Base-by-base conservation (phyloP, 352 stramenopile genomes). In the Globisporangium lucens region DNA sequence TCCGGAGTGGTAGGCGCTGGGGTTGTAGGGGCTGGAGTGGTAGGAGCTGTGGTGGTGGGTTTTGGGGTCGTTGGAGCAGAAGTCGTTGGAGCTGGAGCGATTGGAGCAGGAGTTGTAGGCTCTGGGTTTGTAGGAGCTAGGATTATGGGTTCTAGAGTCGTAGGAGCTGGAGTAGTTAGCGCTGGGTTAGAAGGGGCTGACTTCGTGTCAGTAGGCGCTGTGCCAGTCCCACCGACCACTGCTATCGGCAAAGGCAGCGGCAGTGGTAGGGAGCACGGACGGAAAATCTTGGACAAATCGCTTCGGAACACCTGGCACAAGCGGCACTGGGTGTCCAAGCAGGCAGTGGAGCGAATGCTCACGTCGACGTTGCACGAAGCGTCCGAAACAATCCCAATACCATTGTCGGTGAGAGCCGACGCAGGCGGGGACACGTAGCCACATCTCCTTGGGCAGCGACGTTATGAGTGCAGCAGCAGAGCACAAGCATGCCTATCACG, bases 281-380 rank as follows among this genome's bases (percentile, higher is more conserved):
- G 33, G 46, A 27, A 51, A 1, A n/a, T 24, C 47, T 60, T 36
- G 4, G 47, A 66, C 29, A 66, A 47, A 15, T 59, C 35, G 30
- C 47, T 66, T 17, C 10, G 47, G 35, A 41, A 60, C 17, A 59
- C 22, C 61, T 60, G 61, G 47, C 61, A 66, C 1, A 66, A 27
- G 0, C 61, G 61, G 15, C 61, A 66, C 2, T 30, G 29, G 6
- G 17, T 51, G 35, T 59, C 36, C 29, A 66, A 47, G 47, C 61
- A 66, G 2, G 30, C 8, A 15, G 24, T 51, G 20, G 33, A 5
- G 20, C n/a, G 4, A n/a, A 22, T 38, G 12, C 30, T 59, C 0
- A 27, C 2, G 4, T 43, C 13, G 12, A 46, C 38, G 4, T 46
- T 17, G 4, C 41, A 66, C n/a, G 61, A 22, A 5, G 10, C 17